A percentile compares a stretch with the other conserved stretches of the same genome.
Evolutionary conservation across 352 stramenopile genomes (phyloP).

Genomic region (Pythium myriotylum): DNA sequence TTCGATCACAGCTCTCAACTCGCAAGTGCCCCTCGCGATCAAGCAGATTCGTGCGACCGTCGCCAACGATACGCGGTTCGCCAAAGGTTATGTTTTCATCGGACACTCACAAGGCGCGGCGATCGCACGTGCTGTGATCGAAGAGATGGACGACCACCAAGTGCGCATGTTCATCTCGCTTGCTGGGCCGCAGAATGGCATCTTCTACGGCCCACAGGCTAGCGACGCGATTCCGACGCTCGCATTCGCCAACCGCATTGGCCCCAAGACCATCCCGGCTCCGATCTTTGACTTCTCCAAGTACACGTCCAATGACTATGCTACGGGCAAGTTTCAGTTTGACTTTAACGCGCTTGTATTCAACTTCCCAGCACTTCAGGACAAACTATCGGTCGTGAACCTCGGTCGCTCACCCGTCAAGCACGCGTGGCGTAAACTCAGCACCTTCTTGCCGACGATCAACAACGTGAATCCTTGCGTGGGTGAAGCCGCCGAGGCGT

Average conservation of each 20-base stretch:
- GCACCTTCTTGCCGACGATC: conserved; percentile 36
- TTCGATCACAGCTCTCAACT: conserved; percentile 32
- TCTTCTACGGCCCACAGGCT: conserved; percentile 48
- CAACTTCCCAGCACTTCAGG: conserved; percentile 30
- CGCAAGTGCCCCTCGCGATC: conserved; percentile 42
- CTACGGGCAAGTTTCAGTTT: conserved; percentile 35
- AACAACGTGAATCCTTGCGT: conserved; percentile 51
- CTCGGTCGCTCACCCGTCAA: conserved; percentile 37
- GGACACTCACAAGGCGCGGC: conserved; percentile 45
- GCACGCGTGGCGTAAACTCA: conserved; percentile 26
- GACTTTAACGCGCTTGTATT: conserved; percentile 33
- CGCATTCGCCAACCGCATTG: background rate
- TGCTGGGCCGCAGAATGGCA: conserved; percentile 47
- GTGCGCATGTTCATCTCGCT: conserved; percentile 46
- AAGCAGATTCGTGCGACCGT: conserved; percentile 38
- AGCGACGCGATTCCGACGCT: conserved; percentile 19
- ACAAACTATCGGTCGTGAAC: conserved; percentile 42
- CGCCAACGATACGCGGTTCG: conserved; percentile 30
- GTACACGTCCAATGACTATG: conserved; percentile 28
- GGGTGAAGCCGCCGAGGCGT: conserved; percentile 13
- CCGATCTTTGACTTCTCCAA: conserved; percentile 31
- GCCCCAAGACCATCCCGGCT: conserved; percentile 5
- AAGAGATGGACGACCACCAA: conserved; percentile 58
- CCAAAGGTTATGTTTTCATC: conserved; percentile 53
- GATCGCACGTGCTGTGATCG: conserved; percentile 44